Evolutionary conservation across 176 grass and related monocot genomes (phyloP), one percentile per base, ranked within the genome.

Genomic region (Eleusine coracana): DNA sequence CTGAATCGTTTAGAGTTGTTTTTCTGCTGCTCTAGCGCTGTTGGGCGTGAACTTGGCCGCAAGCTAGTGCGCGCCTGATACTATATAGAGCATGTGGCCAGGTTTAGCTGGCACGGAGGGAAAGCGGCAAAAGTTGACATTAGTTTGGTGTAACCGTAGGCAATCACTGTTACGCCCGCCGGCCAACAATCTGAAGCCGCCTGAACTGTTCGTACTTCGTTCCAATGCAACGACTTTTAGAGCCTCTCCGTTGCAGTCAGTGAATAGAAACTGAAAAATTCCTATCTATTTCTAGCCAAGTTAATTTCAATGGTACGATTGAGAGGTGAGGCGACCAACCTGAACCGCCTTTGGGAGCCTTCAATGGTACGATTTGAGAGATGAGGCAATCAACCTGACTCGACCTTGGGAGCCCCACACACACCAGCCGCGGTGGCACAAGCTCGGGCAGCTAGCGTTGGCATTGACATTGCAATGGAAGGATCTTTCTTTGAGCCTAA

Each of bases 51-150:
- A 55, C 61, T 61, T 75, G 71, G 61, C 9, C 61, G n/a, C 68
- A 13, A n/a, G 45, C 31, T 83, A 20, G 20, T 20, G 42, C 0
- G 15, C 21, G 29, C 20, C 20, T 3, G 48, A 25, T 39, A 41
- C 54, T 67, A 75, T 75, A 70, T 59, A 83, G 9, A 75, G 31
- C 77, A 25, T 6, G n/a, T 60, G 45, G 77, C 63, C 44, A 10
- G 61, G 42, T 51, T 65, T 21, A 48, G 42, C 42, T 79, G 74
- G 58, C 39, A 41, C 51, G 31, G 77, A 25, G 45, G 50, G 42
- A 67, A 51, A 16, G 15, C 23, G 20, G 45, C 66, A 10, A 70
- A 81, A 80, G 65, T 80, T 70, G 68, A 56, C 46, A 15, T 0
- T 27, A 56, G 66, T 70, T 70, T 23, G 78, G 36, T 58, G 66